phyloP scores from a whole-genome alignment of 257 asterid genomes.

The Gentiana dahurica region DNA sequence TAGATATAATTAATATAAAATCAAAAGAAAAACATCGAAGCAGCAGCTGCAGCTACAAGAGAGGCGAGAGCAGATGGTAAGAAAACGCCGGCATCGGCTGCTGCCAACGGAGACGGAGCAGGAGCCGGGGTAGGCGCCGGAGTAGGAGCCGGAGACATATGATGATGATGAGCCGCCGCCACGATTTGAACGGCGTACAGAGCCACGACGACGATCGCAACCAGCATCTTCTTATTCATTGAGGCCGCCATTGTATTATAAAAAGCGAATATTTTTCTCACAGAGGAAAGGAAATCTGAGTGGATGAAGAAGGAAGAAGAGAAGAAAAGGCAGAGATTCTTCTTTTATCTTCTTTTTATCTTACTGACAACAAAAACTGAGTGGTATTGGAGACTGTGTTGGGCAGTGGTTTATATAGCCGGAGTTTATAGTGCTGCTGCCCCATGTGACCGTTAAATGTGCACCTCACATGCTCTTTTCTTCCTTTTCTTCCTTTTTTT shows the following conservation, averaged over 20 bases:
- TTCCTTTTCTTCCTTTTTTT: too few relatives aligned
- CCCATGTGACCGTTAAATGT: conserved; percentile 24
- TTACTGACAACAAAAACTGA: background rate
- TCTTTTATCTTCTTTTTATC: background rate
- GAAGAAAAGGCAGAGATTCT: background rate
- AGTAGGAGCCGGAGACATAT: too few relatives aligned
- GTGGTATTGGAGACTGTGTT: background rate
- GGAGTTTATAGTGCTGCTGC: conserved; percentile 17
- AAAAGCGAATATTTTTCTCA: background rate
- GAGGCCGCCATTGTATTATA: conserved; percentile 29
- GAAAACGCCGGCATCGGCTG: conserved; percentile 25
- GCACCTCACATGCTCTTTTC: background rate
- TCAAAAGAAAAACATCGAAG: conserved; percentile 34
- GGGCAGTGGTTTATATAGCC: conserved; percentile 12
- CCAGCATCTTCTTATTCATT: conserved; percentile 33
- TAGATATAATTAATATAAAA: background rate
- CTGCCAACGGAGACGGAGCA: conserved; percentile 32
- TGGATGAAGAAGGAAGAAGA: background rate
- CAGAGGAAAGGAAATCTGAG: background rate
- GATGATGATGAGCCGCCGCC: conserved; percentile 9
- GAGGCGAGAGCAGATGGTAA: conserved; percentile 35
- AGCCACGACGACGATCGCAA: conserved; percentile 20
- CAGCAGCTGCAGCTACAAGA: conserved; percentile 24
- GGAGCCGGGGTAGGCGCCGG: conserved; percentile 14
- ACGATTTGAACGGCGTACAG: conserved; percentile 23